These are phyloP conservation scores for Nakaseomyces kungkrabaensis DNA, from an alignment of 1,139 yeast genomes.

Conservation along the genomic window DNA sequence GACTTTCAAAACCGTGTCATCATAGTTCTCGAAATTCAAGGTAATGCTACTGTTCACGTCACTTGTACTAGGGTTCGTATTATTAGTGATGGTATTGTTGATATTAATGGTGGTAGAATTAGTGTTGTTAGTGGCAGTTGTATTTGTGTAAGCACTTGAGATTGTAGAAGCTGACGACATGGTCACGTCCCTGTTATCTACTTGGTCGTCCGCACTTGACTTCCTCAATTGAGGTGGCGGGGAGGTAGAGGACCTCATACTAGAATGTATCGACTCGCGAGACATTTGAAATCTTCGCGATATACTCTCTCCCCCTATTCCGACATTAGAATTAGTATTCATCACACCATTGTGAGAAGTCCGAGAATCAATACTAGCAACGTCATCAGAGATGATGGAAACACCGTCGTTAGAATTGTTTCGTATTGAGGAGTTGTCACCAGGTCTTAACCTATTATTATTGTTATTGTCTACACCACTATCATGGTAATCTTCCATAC, in stretches of 20 bases:
- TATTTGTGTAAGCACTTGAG: background rate
- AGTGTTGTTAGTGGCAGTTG: background rate
- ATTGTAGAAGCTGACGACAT: background rate
- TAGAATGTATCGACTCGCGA: background rate
- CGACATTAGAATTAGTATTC: background rate
- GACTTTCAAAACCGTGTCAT: conserved; percentile 32
- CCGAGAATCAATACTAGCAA: background rate
- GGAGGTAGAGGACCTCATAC: background rate
- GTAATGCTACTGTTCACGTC: background rate
- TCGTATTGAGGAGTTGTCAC: background rate
- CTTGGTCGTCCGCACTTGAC: background rate
- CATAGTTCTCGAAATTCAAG: conserved; percentile 30
- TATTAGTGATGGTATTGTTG: background rate
- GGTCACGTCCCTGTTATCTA: background rate
- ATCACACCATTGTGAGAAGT: background rate
- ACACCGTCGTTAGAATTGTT: background rate
- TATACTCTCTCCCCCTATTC: background rate
- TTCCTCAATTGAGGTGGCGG: background rate
- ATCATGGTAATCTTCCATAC: background rate
- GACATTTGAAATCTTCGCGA: background rate
- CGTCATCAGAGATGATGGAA: background rate
- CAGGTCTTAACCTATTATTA: background rate
- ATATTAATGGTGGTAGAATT: background rate
- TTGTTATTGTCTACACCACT: background rate
- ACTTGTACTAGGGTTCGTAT: background rate